phyloP scores from a whole-genome alignment of 176 grass and related monocot genomes.

The Aechmea fasciata region DNA sequence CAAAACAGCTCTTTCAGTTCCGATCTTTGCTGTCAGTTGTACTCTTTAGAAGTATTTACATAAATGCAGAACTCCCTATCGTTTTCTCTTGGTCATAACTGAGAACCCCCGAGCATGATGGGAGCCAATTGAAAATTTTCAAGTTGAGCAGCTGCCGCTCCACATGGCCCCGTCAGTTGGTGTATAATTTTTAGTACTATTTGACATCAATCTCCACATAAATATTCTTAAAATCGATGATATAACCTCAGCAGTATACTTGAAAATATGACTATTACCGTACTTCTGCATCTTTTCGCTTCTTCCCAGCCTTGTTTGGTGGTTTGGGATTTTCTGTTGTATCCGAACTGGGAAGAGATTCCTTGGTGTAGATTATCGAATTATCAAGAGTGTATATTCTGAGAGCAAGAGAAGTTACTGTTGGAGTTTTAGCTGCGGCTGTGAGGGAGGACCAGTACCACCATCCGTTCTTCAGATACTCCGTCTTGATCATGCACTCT shows the following conservation, averaged over 20 bases:
- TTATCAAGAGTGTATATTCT: conserved; percentile 79
- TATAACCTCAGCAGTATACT: conserved; percentile 20
- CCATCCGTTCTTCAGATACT: conserved; percentile 79
- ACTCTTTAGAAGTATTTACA: conserved; percentile 1
- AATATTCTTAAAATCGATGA: conserved; percentile 1
- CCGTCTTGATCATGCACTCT: conserved; percentile 68
- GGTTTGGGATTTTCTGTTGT: conserved; percentile 7
- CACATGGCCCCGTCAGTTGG: too few species aligned
- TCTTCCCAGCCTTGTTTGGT: conserved; percentile 32
- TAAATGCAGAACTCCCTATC: neutral
- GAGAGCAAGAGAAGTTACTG: conserved; percentile 63
- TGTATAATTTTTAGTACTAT: neutral
- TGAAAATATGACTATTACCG: conserved; percentile 16
- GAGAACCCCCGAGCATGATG: too few species aligned
- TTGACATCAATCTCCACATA: neutral
- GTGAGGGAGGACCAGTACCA: conserved; percentile 95
- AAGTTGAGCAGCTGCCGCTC: too few species aligned
- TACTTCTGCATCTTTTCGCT: conserved; percentile 34
- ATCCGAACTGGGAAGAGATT: conserved; percentile 18
- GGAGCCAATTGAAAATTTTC: too few species aligned
- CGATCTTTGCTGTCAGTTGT: neutral
- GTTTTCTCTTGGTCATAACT: neutral
- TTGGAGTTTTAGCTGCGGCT: conserved; percentile 70
- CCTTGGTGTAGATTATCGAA: conserved; percentile 65
- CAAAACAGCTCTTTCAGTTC: neutral